Base-by-base conservation (phyloP, 176 grass and related monocot species). In the Oryza meridionalis region DNA sequence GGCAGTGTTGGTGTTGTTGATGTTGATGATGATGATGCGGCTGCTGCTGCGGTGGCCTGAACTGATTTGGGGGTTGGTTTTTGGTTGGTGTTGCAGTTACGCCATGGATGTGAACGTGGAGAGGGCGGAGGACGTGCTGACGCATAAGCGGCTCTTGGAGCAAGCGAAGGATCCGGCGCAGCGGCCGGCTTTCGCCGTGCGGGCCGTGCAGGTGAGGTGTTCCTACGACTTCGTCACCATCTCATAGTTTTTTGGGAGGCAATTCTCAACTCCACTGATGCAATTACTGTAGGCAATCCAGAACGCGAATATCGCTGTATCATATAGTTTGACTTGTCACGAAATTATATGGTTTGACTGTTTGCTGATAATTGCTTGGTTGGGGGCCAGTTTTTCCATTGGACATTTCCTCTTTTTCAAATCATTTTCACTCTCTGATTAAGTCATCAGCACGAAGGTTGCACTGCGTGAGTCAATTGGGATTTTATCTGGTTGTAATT, bases 61-160 rank as follows among this genome's bases (percentile, higher is more conserved):
- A 37, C 61, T 84, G 69, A 83, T 27, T 44, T 37, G 21, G 21
- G 83, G 58, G 61, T 77, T 26, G 24, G 1, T 61, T 61, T 61
- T 27, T 49, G 1, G 4, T 6, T 69, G 25, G 17, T 58, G 14
- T 37, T 58, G 83, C 80, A 92, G 90, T 0, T 92, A 92, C 70
- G 90, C 86, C 4, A 86, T 92, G 83, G 90, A 92, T 66, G 90
- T 92, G 90, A 92, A 89, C 76, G 90, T 89, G 83, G 90, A 89
- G 79, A 82, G 90, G 83, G 90, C 90, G 44, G 90, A 92, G 80
- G 90, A 92, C 80, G 87, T 96, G 86, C 77, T 96, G 26, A 92
- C 84, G 79, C 90, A 92, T 33, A 89, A 72, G 83, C 69, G 86
- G 15, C 87, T 92, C 33, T 75, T 92, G 6, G 86, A 83, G 88